A percentile compares a stretch with the other conserved stretches of the same genome.
Conservation (phyloP, 108 stramenopile genomes). For the Discostella pseudostelligera region DNA sequence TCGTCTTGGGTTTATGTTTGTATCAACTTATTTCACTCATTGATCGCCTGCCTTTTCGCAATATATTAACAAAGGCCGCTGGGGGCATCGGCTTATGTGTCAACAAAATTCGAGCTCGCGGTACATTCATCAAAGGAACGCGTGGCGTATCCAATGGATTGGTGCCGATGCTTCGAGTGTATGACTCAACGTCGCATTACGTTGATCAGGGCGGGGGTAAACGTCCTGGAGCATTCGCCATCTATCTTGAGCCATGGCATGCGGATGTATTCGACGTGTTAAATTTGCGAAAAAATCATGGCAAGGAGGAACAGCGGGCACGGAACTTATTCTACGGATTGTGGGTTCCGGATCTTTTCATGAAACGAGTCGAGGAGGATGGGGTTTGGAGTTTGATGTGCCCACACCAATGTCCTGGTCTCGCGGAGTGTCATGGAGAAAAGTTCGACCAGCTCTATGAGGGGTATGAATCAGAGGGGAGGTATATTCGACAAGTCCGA, state of each 20-base stretch:
- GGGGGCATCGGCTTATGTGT: slow-evolving; percentile 96
- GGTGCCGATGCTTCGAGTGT: slow-evolving; percentile 99
- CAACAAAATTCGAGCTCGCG: slow-evolving; percentile 93
- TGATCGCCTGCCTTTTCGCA: not conserved
- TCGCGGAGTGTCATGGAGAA: slow-evolving; percentile 81
- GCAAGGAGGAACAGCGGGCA: slow-evolving; percentile 94
- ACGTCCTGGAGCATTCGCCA: slow-evolving; percentile 94
- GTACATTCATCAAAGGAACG: slow-evolving; percentile 91
- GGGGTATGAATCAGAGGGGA: slow-evolving; percentile 85
- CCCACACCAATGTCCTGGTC: slow-evolving; percentile 89
- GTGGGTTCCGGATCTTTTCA: slow-evolving; percentile 98
- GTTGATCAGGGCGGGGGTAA: slow-evolving; percentile 98
- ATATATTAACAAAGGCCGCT: slow-evolving; percentile 49
- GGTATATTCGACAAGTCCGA: slow-evolving; percentile 63
- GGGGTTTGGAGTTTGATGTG: slow-evolving; percentile 96
- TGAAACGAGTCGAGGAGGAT: slow-evolving; percentile 92
- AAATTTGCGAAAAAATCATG: slow-evolving; percentile 96
- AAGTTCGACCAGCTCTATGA: slow-evolving; percentile 89
- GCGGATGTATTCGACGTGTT: slow-evolving; percentile 93
- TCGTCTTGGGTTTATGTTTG: not conserved
- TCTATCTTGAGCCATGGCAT: slow-evolving; percentile 98
- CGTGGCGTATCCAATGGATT: slow-evolving; percentile 94
- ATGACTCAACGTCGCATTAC: slow-evolving; percentile 94
- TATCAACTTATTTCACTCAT: not conserved
- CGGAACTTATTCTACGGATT: slow-evolving; percentile 95